A percentile compares a stretch with the other conserved stretches of the same genome.
Evolutionary conservation across 768 basidiomycete genomes (phyloP).

Genomic region (Sporobolomyces pararoseus): DNA sequence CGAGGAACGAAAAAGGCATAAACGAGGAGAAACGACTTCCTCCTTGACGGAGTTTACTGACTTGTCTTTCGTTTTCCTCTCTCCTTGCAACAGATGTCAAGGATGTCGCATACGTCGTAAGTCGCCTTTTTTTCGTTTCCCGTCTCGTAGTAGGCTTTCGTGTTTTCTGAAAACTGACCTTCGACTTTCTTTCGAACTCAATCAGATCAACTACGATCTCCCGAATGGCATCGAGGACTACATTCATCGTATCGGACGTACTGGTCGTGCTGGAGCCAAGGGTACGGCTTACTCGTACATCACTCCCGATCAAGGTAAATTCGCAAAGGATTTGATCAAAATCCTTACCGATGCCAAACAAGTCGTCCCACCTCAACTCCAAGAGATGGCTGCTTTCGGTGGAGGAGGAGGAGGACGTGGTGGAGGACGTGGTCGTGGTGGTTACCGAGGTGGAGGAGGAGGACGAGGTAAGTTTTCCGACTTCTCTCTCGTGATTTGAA

Average conservation of each 20-base stretch:
- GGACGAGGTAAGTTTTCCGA: conserved; percentile 8
- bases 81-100: conserved; percentile 73
- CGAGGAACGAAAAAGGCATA: no score
- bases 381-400: conserved; percentile 53
- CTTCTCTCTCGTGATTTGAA: neutral
- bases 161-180: neutral
- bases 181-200: neutral
- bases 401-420: conserved; percentile 44
- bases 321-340: conserved; percentile 80
- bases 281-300: conserved; percentile 71
- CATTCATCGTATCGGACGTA: conserved; percentile 81
- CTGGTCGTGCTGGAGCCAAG: conserved; percentile 74
- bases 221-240: conserved; percentile 76
- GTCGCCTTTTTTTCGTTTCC: conserved; percentile 54
- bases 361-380: conserved; percentile 76
- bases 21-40: no score
- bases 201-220: conserved; percentile 84
- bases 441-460: conserved; percentile 39
- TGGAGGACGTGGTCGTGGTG: conserved; percentile 21
- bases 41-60: conserved; percentile 1
- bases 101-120: conserved; percentile 94
- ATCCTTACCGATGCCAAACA: conserved; percentile 87
- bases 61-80: conserved; percentile 48
- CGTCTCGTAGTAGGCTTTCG: conserved; percentile 63
- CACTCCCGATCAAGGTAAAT: conserved; percentile 66